These are phyloP conservation scores for Singerocomus inundabilis DNA, from an alignment of 1,284 basidiomycete species.

Conservation along the genomic window DNA sequence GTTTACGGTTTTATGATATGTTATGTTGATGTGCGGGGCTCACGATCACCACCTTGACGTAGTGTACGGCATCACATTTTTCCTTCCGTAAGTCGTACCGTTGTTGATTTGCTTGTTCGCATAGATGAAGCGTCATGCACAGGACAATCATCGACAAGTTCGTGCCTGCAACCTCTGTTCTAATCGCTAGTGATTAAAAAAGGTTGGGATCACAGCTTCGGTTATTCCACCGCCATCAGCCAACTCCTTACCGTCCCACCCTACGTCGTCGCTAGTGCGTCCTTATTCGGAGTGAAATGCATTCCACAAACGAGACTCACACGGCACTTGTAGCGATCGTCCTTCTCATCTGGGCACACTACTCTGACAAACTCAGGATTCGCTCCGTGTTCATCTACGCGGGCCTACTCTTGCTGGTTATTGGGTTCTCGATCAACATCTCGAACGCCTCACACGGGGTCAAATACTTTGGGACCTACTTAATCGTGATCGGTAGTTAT, in stretches of 20 bases:
- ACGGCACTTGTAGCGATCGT: conserved; percentile 55
- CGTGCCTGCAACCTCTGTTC: conserved; percentile 13
- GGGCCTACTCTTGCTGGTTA: conserved; percentile 50
- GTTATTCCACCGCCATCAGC: conserved; percentile 52
- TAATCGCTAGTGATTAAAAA: background rate
- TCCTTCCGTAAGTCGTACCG: conserved; percentile 53
- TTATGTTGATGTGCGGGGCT: background rate
- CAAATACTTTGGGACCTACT: conserved; percentile 70
- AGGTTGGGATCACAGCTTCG: conserved; percentile 47
- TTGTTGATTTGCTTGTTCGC: background rate
- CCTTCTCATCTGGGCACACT: conserved; percentile 51
- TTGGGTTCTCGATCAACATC: conserved; percentile 69
- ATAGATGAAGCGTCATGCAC: background rate
- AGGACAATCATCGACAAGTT: conserved; percentile 64
- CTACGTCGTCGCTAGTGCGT: conserved; percentile 60
- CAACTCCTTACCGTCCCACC: conserved; percentile 71
- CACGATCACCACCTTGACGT: conserved; percentile 8
- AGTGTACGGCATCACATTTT: conserved; percentile 61
- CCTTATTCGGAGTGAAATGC: no score
- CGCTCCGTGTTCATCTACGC: conserved; percentile 62
- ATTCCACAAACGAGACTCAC: no score
- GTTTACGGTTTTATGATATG: no score
- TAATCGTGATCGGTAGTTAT: conserved; percentile 60
- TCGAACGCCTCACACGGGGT: conserved; percentile 38
- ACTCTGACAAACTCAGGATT: conserved; percentile 57